Evolutionary conservation across 495 filamentous ascomycete genomes (phyloP), one percentile per base, ranked within the genome.

Genomic region (Lophium mytilinum): DNA sequence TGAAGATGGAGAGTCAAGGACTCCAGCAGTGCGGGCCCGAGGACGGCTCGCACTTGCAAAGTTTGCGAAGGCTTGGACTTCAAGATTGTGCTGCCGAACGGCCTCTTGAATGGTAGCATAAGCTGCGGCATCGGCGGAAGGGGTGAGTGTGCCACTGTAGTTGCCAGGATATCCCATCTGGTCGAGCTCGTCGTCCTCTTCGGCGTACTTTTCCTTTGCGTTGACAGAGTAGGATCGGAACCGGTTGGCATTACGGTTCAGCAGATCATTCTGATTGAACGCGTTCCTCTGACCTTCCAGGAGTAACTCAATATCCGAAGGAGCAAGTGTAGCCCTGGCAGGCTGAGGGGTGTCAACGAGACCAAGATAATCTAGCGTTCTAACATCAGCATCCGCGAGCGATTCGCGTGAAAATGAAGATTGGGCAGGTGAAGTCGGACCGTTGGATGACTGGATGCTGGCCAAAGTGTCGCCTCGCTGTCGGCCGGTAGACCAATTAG

Each of bases 151-250:
- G 11, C 86, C 83, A 47, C 86, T 86, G 50, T 84, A 87, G 52
- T 75, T 68, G 50, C 78, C 75, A 12, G 77, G 72, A 61, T 83
- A 84, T 56, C 63, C 73, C 51, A 76, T 75, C 8, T 61, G 56
- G 18, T 63, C 58, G 55, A 89, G 84, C 40, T 90, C 89, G 15
- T 94, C 86, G 21, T 96, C 92, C 58, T 96, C 90, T 55, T 87
- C 85, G 0, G 87, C 93, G 66, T 97, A 97, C 72, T 94, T 96
- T 69, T 96, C 93, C 70, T 94, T 96, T 40, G 94, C 93, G 71
- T 98, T 97, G 47, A 98, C 93, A 18, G 93, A 98, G 69, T 96
- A 97, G 33, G 93, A 98, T 15, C 93, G 83, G 72, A 96, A 90
- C 45, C 93, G 81, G 70, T 87, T 97, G 52, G 86, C 79, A 57